A percentile compares a stretch with the other conserved stretches of the same genome.
Conservation (phyloP, 176 grass and related monocot genomes). For the Eleusine indica region DNA sequence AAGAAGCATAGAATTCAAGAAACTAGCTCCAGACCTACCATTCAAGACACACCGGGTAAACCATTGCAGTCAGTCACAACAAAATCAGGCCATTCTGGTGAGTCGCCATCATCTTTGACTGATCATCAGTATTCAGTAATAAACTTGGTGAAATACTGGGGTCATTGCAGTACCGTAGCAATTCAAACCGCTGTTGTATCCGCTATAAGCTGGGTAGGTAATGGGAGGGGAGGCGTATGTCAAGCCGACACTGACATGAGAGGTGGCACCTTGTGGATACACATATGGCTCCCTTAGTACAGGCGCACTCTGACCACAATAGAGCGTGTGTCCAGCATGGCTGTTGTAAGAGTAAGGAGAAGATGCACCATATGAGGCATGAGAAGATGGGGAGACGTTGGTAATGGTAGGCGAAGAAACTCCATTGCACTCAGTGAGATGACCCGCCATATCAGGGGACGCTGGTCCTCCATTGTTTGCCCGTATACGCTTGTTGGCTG, state of each 20-base stretch:
- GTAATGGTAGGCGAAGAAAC: conserved; percentile 55
- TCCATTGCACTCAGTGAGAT: conserved; percentile 60
- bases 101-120: conserved; percentile 51
- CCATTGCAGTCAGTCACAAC: conserved; percentile 75
- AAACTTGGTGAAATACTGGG: conserved; percentile 71
- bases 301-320: conserved; percentile 56
- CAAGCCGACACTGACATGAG: conserved; percentile 48
- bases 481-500: conserved; percentile 77
- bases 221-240: conserved; percentile 71
- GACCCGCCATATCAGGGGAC: conserved; percentile 84
- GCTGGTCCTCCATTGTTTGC: conserved; percentile 70
- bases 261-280: conserved; percentile 58
- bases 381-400: conserved; percentile 51
- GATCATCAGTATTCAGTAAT: conserved; percentile 74
- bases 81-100: conserved; percentile 63
- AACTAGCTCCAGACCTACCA: conserved; percentile 24
- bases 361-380: conserved; percentile 39
- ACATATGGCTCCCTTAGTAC: conserved; percentile 67
- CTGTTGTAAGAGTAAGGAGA: conserved; percentile 49
- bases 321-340: conserved; percentile 44
- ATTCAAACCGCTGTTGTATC: conserved; percentile 46
- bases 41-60: conserved; percentile 57
- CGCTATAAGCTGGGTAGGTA: conserved; percentile 59
- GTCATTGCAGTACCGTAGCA: conserved; percentile 39
- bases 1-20: neutral